Evolutionary conservation across 2,329 filamentous ascomycete species (phyloP), one percentile per base, ranked within the genome.

Genomic region (Penicillium sp.): DNA sequence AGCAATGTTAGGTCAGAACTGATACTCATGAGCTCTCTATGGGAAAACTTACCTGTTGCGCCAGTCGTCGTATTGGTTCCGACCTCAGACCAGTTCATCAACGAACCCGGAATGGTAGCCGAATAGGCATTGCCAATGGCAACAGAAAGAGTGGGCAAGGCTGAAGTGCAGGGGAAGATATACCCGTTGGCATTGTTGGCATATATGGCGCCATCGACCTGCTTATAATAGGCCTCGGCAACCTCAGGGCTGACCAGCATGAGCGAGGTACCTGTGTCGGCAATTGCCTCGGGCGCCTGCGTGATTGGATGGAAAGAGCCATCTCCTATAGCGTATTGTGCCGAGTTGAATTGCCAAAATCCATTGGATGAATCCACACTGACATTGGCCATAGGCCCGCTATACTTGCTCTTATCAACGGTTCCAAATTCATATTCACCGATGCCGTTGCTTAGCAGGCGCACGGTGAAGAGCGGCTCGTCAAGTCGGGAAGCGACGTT

Each of bases 351-450:
- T 66, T 87, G 78, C 88, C 88, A 91, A 76, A 86, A 90, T 8
- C 88, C 88, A 30, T 77, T 73, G 10, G 78, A 78, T 16, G 77
- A 79, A 67, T 89, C 82, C 57, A 90, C 78, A 9, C 80, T 75
- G 18, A 85, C 77, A 68, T 85, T 90, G 19, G 78, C 72, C 63
- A 92, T 79, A 4, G 79, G 64, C 32, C 88, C 88, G 2, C 70
- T 77, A 70, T 87, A 88, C 63, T 88, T 84, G 52, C 74, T 74
- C 1, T 65, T 67, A 68, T 92, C 86, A 64, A 92, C 85, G 62
- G 72, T 79, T 56, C 89, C 89, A 64, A 92, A 92, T 67, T 90
- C 85, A 74, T 90, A 92, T 29, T 81, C 79, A 42, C 88, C 88
- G 2, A 78, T 75, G 14, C 78, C 76, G 55, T 80, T 77, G 60